Evolutionary conservation across 2,329 filamentous ascomycete species (phyloP).

Genomic region (Ophiostoma angusticollis): DNA sequence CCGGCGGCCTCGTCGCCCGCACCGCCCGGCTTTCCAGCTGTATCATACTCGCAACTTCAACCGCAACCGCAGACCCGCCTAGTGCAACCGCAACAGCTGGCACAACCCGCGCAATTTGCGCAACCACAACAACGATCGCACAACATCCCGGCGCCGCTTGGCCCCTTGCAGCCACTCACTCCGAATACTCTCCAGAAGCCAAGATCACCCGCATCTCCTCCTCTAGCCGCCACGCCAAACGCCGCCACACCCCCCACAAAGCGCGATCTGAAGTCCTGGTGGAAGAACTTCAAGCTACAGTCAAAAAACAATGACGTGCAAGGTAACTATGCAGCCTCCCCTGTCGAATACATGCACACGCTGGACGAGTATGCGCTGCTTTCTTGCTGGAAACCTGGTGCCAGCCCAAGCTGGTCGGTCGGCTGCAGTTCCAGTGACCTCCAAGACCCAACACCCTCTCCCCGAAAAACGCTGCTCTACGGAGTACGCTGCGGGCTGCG

Average conservation of each 20-base stretch:
- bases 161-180: slow-evolving; percentile 5
- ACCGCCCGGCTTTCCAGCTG: neutral
- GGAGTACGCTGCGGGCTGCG: neutral
- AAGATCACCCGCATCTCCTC: slow-evolving; percentile 7
- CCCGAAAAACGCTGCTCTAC: too few species aligned
- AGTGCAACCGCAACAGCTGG: slow-evolving; percentile 1
- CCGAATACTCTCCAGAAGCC: slow-evolving; percentile 7
- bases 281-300: slow-evolving; percentile 81
- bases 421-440: too few species aligned
- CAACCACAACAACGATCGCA: slow-evolving; percentile 2
- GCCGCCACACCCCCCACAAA: slow-evolving; percentile 64
- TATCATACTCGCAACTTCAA: neutral
- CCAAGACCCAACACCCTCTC: too few species aligned
- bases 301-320: slow-evolving; percentile 38
- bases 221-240: slow-evolving; percentile 25
- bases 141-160: neutral
- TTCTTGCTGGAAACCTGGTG: too few species aligned
- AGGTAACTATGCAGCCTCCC: slow-evolving; percentile 10
- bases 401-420: too few species aligned
- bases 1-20: neutral
- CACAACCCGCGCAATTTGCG: too few species aligned
- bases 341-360: too few species aligned
- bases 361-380: too few species aligned
- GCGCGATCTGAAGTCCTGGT: slow-evolving; percentile 88
- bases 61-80: neutral